phyloP scores from a whole-genome alignment of 306 rosid species.

The apple (Malus domestica) region DNA sequence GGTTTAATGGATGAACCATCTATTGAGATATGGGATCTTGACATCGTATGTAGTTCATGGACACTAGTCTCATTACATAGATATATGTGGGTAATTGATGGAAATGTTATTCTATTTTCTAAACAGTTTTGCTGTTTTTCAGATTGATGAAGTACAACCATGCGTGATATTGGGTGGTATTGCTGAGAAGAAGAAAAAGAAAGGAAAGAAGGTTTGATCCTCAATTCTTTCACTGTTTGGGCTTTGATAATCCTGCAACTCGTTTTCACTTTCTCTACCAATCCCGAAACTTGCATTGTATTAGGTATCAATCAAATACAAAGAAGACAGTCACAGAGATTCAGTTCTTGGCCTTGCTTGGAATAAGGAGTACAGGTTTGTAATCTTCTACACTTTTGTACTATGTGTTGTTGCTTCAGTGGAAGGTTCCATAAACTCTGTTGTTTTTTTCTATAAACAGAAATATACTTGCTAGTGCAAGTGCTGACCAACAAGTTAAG shows the following conservation, averaged over 20 bases:
- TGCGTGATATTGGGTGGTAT: conserved; percentile 62
- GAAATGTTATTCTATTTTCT: conserved; percentile 1
- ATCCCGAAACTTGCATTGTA: conserved; percentile 23
- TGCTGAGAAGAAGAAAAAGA: conserved; percentile 48
- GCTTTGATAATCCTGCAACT: not conserved
- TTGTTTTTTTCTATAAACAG: conserved; percentile 24
- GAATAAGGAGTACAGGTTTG: conserved; percentile 83
- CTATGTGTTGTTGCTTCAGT: conserved; percentile 5
- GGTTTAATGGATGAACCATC: conserved; percentile 78
- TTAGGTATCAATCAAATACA: conserved; percentile 59
- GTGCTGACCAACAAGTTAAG: conserved; percentile 82
- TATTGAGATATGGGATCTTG: conserved; percentile 95
- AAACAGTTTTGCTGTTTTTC: conserved; percentile 12
- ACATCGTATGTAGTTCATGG: conserved; percentile 51
- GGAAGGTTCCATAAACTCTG: not conserved
- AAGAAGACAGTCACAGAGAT: conserved; percentile 77
- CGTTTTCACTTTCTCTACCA: conserved; percentile 7
- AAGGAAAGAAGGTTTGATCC: conserved; percentile 52
- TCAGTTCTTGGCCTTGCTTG: conserved; percentile 94
- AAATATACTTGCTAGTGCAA: conserved; percentile 87
- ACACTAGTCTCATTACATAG: not conserved
- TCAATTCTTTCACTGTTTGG: conserved; percentile 10
- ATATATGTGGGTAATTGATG: not conserved
- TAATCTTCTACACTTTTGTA: conserved; percentile 9
- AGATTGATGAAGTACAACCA: conserved; percentile 86